Percentiles rank a stretch among this genome's conserved stretches.
These are phyloP conservation scores for Petunia axillaris DNA, from an alignment of 257 asterid genomes.

Conservation along the genomic window DNA sequence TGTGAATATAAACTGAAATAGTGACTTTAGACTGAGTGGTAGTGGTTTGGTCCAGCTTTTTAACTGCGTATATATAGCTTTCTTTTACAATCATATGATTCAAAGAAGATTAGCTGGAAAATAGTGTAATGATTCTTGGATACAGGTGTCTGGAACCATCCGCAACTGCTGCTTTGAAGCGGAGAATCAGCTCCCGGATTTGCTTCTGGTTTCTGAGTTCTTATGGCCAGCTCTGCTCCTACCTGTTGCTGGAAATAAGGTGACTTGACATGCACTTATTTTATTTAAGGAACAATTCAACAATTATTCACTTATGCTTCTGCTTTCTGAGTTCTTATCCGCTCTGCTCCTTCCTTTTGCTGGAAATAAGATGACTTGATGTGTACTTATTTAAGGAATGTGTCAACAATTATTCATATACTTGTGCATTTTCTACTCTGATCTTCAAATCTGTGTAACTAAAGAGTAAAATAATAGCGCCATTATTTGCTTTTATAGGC, in stretches of 20 bases:
- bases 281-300: background rate
- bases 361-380: conserved; percentile 74
- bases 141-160: conserved; percentile 87
- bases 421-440: background rate
- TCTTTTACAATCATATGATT: background rate
- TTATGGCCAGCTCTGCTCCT: conserved; percentile 94
- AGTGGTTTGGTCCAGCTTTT: background rate
- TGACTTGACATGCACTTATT: conserved; percentile 31
- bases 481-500: background rate
- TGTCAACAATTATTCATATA: background rate
- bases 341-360: conserved; percentile 92
- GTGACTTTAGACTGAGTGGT: background rate
- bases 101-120: conserved; percentile 1
- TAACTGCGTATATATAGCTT: background rate
- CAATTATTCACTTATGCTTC: conserved; percentile 38
- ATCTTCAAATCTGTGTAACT: background rate
- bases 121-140: conserved; percentile 8
- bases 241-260: conserved; percentile 98
- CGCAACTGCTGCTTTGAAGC: conserved; percentile 99
- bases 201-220: conserved; percentile 87
- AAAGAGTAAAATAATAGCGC: background rate
- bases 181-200: conserved; percentile 73
- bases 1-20: background rate
- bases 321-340: conserved; percentile 88
- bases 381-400: background rate